A percentile compares a stretch with the other conserved stretches of the same genome.
These are phyloP conservation scores for Trichophyton mentagrophytes DNA, from an alignment of 2,329 filamentous ascomycete genomes.

Conservation along the genomic window DNA sequence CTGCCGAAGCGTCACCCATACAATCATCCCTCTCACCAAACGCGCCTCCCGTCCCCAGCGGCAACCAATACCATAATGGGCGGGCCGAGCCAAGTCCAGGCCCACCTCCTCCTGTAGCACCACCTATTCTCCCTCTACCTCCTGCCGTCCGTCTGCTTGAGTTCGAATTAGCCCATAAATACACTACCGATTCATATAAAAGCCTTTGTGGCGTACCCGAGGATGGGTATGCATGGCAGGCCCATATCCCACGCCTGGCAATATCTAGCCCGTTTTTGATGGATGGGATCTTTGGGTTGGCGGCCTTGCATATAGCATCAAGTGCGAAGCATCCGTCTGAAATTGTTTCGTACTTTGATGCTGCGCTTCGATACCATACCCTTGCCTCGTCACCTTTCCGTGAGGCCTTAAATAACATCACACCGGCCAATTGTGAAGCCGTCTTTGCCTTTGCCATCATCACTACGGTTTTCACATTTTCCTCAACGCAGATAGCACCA, in stretches of 20 bases:
- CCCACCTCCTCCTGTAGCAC: background rate
- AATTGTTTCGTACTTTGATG: slow-evolving; percentile 25
- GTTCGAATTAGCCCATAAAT: slow-evolving; percentile 42
- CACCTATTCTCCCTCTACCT: slow-evolving; percentile 6
- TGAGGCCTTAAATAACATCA: slow-evolving; percentile 24
- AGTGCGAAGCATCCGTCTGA: slow-evolving; percentile 17
- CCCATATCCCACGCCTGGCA: slow-evolving; percentile 29
- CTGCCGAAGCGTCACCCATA: background rate
- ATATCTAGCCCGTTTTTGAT: slow-evolving; percentile 31
- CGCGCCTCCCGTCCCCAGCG: slow-evolving; percentile 4
- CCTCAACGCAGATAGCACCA: slow-evolving; percentile 23
- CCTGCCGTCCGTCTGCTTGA: slow-evolving; percentile 21
- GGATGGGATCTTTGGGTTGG: slow-evolving; percentile 30
- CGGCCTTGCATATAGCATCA: slow-evolving; percentile 30
- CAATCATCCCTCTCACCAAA: background rate
- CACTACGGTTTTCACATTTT: slow-evolving; percentile 25
- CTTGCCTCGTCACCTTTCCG: slow-evolving; percentile 25
- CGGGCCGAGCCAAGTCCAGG: background rate
- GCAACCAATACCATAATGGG: slow-evolving; percentile 9
- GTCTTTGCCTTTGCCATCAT: slow-evolving; percentile 28
- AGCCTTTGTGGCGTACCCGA: slow-evolving; percentile 26
- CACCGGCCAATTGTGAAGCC: slow-evolving; percentile 26
- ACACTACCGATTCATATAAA: slow-evolving; percentile 36
- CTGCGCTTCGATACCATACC: slow-evolving; percentile 26
- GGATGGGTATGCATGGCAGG: slow-evolving; percentile 28